These are phyloP conservation scores for Colletotrichum lini DNA, from an alignment of 2,329 filamentous ascomycete genomes.

Conservation along the genomic window DNA sequence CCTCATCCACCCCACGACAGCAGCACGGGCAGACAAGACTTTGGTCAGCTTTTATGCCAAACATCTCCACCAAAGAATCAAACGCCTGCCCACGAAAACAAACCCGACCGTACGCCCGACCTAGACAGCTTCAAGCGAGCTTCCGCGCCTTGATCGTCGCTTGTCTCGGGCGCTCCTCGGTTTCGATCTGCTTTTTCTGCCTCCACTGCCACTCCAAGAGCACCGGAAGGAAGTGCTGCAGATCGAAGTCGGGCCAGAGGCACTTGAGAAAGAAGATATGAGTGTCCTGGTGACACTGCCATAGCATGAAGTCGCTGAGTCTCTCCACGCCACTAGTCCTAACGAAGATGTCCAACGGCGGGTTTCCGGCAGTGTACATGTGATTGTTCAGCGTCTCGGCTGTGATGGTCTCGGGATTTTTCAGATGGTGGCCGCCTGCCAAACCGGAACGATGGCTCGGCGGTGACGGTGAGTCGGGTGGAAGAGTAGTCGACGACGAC, in stretches of 20 bases:
- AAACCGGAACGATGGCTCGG: constrained; percentile 45
- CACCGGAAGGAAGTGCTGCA: constrained; percentile 94
- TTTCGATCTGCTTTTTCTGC: constrained; percentile 71
- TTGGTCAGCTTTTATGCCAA: constrained; percentile 5
- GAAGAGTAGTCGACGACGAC: constrained; percentile 74
- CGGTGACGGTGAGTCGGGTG: constrained; percentile 66
- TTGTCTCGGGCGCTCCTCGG: constrained; percentile 63
- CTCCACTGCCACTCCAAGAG: constrained; percentile 89
- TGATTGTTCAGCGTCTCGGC: constrained; percentile 85
- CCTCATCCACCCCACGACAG: neutral
- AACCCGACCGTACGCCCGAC: neutral
- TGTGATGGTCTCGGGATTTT: constrained; percentile 89
- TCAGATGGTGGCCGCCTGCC: constrained; percentile 25
- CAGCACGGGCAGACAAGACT: neutral
- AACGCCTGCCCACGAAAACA: constrained; percentile 15
- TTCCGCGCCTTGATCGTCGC: constrained; percentile 37
- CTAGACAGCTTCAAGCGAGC: constrained; percentile 24
- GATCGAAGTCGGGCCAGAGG: constrained; percentile 95
- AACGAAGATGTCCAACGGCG: constrained; percentile 91
- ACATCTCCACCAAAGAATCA: neutral
- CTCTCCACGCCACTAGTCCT: constrained; percentile 94
- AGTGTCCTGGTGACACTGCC: constrained; percentile 95
- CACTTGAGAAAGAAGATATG: constrained; percentile 94
- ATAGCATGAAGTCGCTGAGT: constrained; percentile 98
- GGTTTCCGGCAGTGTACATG: constrained; percentile 88